Evolutionary conservation across 1,284 basidiomycete genomes (phyloP).

Genomic region (Veloboletus limbatus): DNA sequence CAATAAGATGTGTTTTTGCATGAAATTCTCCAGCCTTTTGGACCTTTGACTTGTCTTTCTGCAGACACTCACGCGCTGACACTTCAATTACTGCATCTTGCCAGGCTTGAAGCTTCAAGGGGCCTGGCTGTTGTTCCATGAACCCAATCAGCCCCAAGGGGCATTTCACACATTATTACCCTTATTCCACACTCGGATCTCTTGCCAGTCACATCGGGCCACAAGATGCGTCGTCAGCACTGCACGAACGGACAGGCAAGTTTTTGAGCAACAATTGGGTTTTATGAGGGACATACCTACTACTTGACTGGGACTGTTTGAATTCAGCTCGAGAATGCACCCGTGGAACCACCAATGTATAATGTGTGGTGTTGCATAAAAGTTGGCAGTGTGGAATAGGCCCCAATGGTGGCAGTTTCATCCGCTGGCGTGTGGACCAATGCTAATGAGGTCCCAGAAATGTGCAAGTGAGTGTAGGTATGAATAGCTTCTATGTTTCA

Average conservation of each 20-base stretch:
- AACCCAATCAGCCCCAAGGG: neutral
- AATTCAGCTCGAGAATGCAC: neutral
- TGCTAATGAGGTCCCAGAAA: too few relatives aligned
- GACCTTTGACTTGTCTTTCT: neutral
- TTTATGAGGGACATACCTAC: too few relatives aligned
- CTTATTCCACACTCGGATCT: neutral
- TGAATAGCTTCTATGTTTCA: too few relatives aligned
- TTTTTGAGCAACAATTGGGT: too few relatives aligned
- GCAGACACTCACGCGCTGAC: neutral
- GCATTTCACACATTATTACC: neutral
- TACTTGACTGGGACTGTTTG: neutral
- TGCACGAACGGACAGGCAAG: neutral
- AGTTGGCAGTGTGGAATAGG: too few relatives aligned
- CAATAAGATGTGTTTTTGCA: neutral
- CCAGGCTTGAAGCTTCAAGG: neutral
- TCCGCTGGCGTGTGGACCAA: too few relatives aligned
- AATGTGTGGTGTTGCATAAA: too few relatives aligned
- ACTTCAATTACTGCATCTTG: neutral
- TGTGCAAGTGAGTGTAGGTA: too few relatives aligned
- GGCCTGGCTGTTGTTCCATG: neutral
- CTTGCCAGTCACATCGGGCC: too few relatives aligned
- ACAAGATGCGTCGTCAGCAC: too few relatives aligned
- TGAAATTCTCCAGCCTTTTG: neutral
- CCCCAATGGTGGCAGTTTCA: too few relatives aligned
- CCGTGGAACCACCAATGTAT: neutral